Conservation (phyloP, 164 flowering plant species). For the Nymphaea thermarum region DNA sequence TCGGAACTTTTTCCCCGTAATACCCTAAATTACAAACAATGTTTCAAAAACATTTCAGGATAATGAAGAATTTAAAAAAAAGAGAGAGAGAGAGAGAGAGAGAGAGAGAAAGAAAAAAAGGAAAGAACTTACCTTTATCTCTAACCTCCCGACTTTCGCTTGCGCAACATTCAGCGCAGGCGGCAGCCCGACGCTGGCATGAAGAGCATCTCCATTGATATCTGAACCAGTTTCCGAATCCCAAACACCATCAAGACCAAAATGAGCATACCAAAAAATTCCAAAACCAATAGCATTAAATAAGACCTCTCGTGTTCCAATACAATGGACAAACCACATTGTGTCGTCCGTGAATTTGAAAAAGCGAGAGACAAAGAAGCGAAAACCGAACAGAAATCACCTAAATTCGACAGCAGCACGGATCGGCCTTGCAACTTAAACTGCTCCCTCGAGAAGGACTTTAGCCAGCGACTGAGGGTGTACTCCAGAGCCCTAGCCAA, state of each 20-base stretch:
- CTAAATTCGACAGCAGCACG: constrained; percentile 85
- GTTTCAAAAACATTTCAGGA: not conserved
- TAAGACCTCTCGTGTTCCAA: no score
- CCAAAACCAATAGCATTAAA: not conserved
- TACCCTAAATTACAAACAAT: no score
- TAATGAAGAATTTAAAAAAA: not conserved
- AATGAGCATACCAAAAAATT: not conserved
- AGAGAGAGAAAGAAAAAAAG: not conserved
- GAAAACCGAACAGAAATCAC: constrained; percentile 14
- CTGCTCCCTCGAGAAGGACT: constrained; percentile 93
- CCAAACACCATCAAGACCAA: not conserved
- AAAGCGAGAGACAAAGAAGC: not conserved
- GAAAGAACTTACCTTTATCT: constrained; percentile 52
- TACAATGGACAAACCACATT: no score
- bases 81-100: constrained; percentile 3
- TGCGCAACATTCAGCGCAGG: constrained; percentile 70
- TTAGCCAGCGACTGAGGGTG: constrained; percentile 94
- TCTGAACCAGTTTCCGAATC: constrained; percentile 23
- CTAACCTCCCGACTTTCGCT: constrained; percentile 81
- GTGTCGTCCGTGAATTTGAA: not conserved
- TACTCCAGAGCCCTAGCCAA: constrained; percentile 86
- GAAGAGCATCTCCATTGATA: constrained; percentile 90
- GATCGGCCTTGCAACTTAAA: constrained; percentile 85
- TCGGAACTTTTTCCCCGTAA: no score
- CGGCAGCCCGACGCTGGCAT: constrained; percentile 86